These are phyloP conservation scores for Mitragyna speciosa DNA, from an alignment of 257 asterid genomes.

Conservation along the genomic window DNA sequence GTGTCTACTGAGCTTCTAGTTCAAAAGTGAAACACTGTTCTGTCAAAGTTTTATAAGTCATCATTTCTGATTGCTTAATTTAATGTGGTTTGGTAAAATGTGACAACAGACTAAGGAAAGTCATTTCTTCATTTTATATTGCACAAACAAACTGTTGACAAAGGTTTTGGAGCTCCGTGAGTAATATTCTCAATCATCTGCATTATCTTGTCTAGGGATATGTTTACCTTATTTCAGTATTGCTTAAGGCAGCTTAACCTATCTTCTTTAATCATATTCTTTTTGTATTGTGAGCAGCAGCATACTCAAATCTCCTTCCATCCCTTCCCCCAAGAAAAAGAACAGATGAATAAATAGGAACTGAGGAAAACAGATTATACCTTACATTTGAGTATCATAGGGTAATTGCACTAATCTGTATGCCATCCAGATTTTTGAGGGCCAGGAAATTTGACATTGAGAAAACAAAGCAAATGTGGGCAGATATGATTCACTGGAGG, in stretches of 20 bases:
- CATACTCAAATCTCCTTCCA: not conserved
- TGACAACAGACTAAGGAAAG: not conserved
- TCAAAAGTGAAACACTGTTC: too few species aligned
- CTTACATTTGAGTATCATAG: not conserved
- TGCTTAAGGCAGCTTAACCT: not conserved
- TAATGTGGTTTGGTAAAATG: not conserved
- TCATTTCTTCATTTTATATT: not conserved
- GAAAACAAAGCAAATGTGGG: slow-evolving; percentile 97
- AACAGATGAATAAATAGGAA: not conserved
- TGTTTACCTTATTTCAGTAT: too few species aligned
- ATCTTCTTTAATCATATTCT: not conserved
- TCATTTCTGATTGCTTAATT: too few species aligned
- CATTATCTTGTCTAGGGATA: not conserved
- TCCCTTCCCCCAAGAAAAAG: not conserved
- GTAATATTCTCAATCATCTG: not conserved
- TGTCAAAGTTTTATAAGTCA: too few species aligned
- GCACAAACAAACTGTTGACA: not conserved
- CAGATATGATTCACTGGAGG: slow-evolving; percentile 96
- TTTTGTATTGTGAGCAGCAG: not conserved
- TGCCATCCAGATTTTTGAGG: slow-evolving; percentile 65
- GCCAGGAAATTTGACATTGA: slow-evolving; percentile 89
- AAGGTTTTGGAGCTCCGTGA: not conserved
- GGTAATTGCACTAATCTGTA: not conserved
- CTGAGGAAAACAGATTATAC: not conserved
- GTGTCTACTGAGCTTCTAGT: too few species aligned